phyloP scores from a whole-genome alignment of 2,329 filamentous ascomycete species.

The Aurifilum marmelostoma region DNA sequence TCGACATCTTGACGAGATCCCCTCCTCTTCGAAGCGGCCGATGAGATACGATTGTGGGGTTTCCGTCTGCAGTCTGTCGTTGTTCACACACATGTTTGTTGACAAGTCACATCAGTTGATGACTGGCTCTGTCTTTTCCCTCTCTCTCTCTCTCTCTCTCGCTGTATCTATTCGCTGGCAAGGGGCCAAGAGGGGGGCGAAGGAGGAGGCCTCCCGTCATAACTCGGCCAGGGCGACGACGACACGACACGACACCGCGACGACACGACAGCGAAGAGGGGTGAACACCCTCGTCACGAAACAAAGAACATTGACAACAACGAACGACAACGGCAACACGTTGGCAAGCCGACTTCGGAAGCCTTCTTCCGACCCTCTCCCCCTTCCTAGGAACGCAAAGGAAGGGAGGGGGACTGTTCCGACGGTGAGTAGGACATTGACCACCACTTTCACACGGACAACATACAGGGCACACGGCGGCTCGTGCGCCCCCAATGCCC shows the following conservation, averaged over 20 bases:
- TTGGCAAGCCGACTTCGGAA: not conserved
- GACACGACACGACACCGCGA: not conserved
- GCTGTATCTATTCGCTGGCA: slow-evolving; percentile 4
- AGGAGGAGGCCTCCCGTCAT: not conserved
- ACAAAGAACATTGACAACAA: not conserved
- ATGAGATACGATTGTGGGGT: slow-evolving; percentile 11
- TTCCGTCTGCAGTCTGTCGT: not conserved
- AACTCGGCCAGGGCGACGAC: not conserved
- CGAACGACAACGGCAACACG: not conserved
- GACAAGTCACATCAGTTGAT: not conserved
- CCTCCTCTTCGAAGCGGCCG: slow-evolving; percentile 1
- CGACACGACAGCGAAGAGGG: not conserved
- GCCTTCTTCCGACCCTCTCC: not conserved
- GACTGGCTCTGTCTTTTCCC: not conserved
- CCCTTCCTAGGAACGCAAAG: not conserved
- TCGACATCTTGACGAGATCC: slow-evolving; percentile 12
- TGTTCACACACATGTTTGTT: not conserved
- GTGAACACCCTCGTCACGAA: not conserved
- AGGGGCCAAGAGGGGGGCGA: not conserved
- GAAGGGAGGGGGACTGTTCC: not conserved
- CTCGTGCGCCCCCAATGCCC: not conserved
- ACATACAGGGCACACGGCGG: not conserved
- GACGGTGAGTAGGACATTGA: not conserved
- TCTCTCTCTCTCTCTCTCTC: not conserved
- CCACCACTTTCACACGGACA: not conserved